Evolutionary conservation across 257 asterid genomes (phyloP).

Genomic region (Nicotiana attenuata): DNA sequence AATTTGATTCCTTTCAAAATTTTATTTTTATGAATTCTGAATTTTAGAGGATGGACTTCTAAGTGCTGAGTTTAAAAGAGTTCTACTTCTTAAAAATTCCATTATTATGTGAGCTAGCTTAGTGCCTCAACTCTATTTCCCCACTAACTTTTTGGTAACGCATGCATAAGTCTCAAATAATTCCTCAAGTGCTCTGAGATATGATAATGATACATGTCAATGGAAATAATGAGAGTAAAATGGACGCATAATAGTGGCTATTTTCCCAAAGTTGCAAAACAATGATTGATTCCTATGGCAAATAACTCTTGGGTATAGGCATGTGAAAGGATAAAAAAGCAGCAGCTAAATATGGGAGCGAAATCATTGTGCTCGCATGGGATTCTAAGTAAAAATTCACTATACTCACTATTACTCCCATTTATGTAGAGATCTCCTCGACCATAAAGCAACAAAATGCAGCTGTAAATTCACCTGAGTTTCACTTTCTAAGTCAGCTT

Average conservation of each 20-base stretch:
- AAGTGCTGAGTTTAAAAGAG: no score
- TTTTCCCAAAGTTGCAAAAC: constrained; percentile 8
- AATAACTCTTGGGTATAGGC: constrained; percentile 2
- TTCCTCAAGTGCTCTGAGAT: not conserved
- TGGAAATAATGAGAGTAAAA: constrained; percentile 1
- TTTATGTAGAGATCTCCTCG: not conserved
- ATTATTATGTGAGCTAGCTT: no score
- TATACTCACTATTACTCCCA: not conserved
- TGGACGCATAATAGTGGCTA: not conserved
- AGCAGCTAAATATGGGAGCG: not conserved
- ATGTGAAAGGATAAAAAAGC: not conserved
- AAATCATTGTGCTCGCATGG: constrained; percentile 23
- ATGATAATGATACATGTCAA: constrained; percentile 1
- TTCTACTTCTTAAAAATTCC: no score
- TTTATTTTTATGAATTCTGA: no score
- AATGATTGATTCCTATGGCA: not conserved
- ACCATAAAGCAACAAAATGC: constrained; percentile 14
- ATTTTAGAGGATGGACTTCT: no score
- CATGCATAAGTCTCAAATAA: constrained; percentile 1
- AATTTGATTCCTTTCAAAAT: no score
- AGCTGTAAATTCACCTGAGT: not conserved
- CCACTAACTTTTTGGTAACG: not conserved
- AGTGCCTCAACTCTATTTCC: not conserved
- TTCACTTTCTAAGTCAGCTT: constrained; percentile 10
- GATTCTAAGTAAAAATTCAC: constrained; percentile 8